Evolutionary conservation across 257 asterid genomes (phyloP), one percentile per base, ranked within the genome.

Genomic region (Avicennia marina): DNA sequence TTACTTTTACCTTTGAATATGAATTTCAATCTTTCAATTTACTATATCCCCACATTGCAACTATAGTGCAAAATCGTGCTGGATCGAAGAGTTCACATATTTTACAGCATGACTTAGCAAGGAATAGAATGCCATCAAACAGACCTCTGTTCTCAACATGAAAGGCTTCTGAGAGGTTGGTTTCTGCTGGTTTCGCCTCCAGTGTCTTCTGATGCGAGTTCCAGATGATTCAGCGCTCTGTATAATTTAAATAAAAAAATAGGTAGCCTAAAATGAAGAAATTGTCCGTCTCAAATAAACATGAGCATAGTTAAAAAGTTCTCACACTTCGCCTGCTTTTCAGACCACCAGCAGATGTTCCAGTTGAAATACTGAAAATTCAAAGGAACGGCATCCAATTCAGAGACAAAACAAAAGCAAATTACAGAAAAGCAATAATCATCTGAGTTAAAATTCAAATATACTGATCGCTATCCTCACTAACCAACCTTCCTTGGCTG

Each of bases 301-400:
- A 39, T 16, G 21, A 39, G 17, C 16, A 7, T 25, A 12, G 58
- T 40, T 34, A 20, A 66, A 59, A 42, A n/a, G n/a, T 33, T 22
- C 97, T 86, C 76, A 93, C 99, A 46, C 78, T 83, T 45, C 89
- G 68, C 70, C 93, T 76, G 75, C 68, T 80, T 61, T 69, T 78
- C 48, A 67, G 71, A 34, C 88, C 81, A 52, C 74, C 79, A 42
- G 56, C 71, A 12, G 81, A 72, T 41, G 74, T 73, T 60, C 80
- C 73, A 36, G 70, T 70, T 59, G 87, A 76, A 73, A 73, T 45
- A 65, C 84, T 79, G 68, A 70, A 65, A 56, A 64, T 73, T 43
- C 69, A 61, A 68, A 70, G 17, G 48, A 64, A 62, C 22, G 15
- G 57, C 66, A 46, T 29, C 68, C 53, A 73, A 66, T 48, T 57